phyloP scores from a whole-genome alignment of 106 monocot genomes.

The Hemerocallis citrina region DNA sequence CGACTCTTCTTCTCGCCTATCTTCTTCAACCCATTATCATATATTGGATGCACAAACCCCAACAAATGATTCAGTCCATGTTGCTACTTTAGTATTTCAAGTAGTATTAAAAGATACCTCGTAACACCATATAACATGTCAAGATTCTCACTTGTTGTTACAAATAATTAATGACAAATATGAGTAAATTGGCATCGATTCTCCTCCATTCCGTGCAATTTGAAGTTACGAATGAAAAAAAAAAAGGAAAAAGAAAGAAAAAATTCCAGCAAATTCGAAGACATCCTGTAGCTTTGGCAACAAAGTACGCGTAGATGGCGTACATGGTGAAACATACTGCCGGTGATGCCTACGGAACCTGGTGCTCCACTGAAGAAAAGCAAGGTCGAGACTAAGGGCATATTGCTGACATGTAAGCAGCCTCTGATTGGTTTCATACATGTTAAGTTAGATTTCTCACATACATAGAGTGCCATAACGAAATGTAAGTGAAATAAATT shows the following conservation, averaged over 20 bases:
- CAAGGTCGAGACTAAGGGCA: constrained; percentile 18
- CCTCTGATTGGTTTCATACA: constrained; percentile 29
- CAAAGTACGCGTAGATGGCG: not conserved
- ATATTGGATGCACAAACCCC: too few relatives aligned
- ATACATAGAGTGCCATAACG: not conserved
- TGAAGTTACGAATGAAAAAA: too few relatives aligned
- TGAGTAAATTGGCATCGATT: not conserved
- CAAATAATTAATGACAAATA: not conserved
- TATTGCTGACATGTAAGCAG: constrained; percentile 44
- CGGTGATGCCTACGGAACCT: constrained; percentile 16
- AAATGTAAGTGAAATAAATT: not conserved
- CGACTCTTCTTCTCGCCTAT: too few relatives aligned
- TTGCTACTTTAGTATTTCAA: not conserved
- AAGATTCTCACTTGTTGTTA: not conserved
- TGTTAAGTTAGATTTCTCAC: not conserved
- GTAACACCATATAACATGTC: not conserved
- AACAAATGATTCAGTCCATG: not conserved
- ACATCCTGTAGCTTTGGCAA: not conserved
- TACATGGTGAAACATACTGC: constrained; percentile 37
- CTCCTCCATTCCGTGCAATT: not conserved
- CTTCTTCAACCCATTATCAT: too few relatives aligned
- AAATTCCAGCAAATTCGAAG: too few relatives aligned
- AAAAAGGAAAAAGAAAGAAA: too few relatives aligned
- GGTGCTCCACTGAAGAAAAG: constrained; percentile 11
- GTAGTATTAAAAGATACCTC: constrained; percentile 1